Conservation (phyloP, 164 flowering plant genomes). For the Akebia trifoliata region DNA sequence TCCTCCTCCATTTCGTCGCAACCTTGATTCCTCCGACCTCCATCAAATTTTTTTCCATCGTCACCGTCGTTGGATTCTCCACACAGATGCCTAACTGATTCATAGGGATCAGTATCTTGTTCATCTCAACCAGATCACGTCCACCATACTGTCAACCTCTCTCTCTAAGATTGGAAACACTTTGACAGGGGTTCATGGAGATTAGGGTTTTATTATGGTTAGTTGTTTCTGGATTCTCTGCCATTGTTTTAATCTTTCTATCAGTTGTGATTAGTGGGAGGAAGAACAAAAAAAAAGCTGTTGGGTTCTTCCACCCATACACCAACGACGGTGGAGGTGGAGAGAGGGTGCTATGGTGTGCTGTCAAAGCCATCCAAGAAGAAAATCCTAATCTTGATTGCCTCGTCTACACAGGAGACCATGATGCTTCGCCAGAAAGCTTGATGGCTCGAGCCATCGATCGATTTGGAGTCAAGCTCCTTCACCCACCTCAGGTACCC, state of each 20-base stretch:
- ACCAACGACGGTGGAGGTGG: slow-evolving; percentile 99
- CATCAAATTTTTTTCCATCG: too few relatives aligned
- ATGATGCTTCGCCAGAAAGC: slow-evolving; percentile 62
- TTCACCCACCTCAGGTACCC: slow-evolving; percentile 58
- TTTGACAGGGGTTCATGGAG: slow-evolving; percentile 9
- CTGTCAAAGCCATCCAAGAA: slow-evolving; percentile 87
- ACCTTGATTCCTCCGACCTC: too few relatives aligned
- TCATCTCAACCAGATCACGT: too few relatives aligned
- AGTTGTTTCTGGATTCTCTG: slow-evolving; percentile 9
- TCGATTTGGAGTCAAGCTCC: slow-evolving; percentile 78
- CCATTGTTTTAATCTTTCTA: slow-evolving; percentile 11
- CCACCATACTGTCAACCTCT: too few relatives aligned
- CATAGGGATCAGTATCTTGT: too few relatives aligned
- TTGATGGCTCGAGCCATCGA: slow-evolving; percentile 63
- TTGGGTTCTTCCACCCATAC: slow-evolving; percentile 93
- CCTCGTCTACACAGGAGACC: slow-evolving; percentile 76
- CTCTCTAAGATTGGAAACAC: not conserved
- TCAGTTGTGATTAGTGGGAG: slow-evolving; percentile 22
- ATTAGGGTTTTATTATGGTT: slow-evolving; percentile 16
- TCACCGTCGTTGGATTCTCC: too few relatives aligned
- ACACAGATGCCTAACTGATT: too few relatives aligned
- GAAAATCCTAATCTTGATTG: slow-evolving; percentile 60
- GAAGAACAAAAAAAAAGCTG: slow-evolving; percentile 38
- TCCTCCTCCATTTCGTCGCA: too few relatives aligned
- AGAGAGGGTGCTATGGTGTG: slow-evolving; percentile 95